These are phyloP conservation scores for Aaosphaeria arxii DNA, from an alignment of 2,329 filamentous ascomycete species.

Conservation along the genomic window DNA sequence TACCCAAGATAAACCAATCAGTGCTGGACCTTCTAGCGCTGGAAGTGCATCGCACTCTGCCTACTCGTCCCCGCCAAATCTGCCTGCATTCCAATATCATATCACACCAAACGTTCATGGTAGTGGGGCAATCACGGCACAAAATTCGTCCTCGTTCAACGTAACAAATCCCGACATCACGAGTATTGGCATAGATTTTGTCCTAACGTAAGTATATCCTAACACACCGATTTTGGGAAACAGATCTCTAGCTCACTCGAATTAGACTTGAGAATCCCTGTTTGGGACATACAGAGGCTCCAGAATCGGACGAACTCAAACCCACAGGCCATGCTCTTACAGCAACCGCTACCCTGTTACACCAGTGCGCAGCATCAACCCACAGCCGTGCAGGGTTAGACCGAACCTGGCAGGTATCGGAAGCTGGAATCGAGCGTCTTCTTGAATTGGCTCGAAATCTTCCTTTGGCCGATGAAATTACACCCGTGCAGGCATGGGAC, in stretches of 20 bases:
- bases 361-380: conserved; percentile 8
- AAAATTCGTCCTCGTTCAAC: neutral
- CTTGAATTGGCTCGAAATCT: conserved; percentile 15
- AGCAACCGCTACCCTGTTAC: conserved; percentile 25
- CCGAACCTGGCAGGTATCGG: conserved; percentile 13
- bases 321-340: conserved; percentile 30
- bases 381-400: neutral
- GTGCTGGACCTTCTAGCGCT: no score
- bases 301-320: conserved; percentile 1
- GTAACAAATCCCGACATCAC: neutral
- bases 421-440: conserved; percentile 16
- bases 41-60: neutral
- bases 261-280: conserved; percentile 30
- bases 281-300: conserved; percentile 25
- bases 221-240: neutral
- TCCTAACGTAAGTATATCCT: conserved; percentile 11
- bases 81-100: neutral
- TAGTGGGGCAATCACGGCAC: no score
- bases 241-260: neutral
- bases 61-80: neutral
- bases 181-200: conserved; percentile 28
- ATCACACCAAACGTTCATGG: no score
- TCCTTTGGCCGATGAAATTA: conserved; percentile 25
- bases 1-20: neutral
- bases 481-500: conserved; percentile 38